phyloP scores from a whole-genome alignment of 2,329 filamentous ascomycete genomes.

The Penicillium sclerotigenum region DNA sequence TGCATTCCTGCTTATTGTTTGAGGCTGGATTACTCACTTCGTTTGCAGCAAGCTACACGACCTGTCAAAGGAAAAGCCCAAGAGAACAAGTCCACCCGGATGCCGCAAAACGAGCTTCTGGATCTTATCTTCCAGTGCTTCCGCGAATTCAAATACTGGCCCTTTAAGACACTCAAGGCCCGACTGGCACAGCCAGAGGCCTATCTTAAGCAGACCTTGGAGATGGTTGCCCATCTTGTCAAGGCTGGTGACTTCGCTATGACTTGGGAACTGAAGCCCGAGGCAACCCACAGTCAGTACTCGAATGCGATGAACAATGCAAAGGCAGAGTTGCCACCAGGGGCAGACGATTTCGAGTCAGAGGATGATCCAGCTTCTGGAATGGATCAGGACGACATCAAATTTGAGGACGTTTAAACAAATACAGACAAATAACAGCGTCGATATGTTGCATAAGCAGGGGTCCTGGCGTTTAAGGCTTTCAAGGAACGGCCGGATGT shows the following conservation, averaged over 20 bases:
- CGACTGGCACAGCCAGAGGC: constrained; percentile 81
- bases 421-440: constrained; percentile 1
- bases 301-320: constrained; percentile 44
- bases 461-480: constrained; percentile 19
- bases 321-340: constrained; percentile 52
- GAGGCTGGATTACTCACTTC: constrained; percentile 22
- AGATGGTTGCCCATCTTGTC: constrained; percentile 77
- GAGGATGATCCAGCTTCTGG: constrained; percentile 49
- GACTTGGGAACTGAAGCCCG: constrained; percentile 75
- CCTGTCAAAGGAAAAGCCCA: constrained; percentile 54
- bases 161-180: constrained; percentile 79
- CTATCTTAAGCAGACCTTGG: constrained; percentile 82
- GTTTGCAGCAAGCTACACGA: constrained; percentile 47
- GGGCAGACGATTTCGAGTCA: constrained; percentile 50
- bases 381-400: constrained; percentile 62
- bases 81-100: constrained; percentile 83
- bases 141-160: constrained; percentile 85
- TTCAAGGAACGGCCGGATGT: constrained; percentile 4
- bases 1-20: neutral
- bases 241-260: constrained; percentile 82
- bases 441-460: constrained; percentile 26
- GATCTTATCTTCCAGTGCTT: constrained; percentile 83
- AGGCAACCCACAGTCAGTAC: constrained; percentile 59
- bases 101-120: constrained; percentile 81
- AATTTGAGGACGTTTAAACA: constrained; percentile 71